A percentile compares a stretch with the other conserved stretches of the same genome.
phyloP scores from a whole-genome alignment of 768 basidiomycete species.

The Russula griseocarnosa region DNA sequence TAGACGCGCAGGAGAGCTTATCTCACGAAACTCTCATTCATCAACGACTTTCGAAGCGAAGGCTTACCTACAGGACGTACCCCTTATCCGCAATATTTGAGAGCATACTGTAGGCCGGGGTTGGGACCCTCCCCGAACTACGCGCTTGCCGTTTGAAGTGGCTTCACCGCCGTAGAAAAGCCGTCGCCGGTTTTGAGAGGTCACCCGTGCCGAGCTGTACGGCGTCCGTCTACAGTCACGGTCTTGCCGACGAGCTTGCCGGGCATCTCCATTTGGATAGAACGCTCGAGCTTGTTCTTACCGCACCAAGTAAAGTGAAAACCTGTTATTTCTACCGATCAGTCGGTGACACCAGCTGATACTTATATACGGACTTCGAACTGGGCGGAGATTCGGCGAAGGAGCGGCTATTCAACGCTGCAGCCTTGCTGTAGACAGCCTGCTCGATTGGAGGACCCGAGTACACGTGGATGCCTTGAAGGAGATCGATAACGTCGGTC shows the following conservation, averaged over 20 bases:
- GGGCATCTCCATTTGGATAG: conserved; percentile 18
- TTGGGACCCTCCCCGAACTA: neutral
- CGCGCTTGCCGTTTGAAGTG: neutral
- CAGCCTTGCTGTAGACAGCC: neutral
- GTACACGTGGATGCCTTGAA: conserved; percentile 10
- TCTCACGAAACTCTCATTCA: conserved; percentile 6
- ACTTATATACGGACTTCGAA: neutral
- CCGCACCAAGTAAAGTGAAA: conserved; percentile 17
- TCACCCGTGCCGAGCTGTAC: neutral
- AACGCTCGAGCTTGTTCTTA: conserved; percentile 13
- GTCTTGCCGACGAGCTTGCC: conserved; percentile 1
- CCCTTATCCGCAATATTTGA: too few species aligned
- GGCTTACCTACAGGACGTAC: neutral
- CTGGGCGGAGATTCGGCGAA: conserved; percentile 19
- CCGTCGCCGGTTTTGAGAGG: neutral
- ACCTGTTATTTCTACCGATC: conserved; percentile 20
- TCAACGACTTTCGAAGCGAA: neutral
- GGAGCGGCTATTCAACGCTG: conserved; percentile 2
- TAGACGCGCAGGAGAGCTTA: conserved; percentile 5
- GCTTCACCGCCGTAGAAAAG: neutral
- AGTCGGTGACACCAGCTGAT: conserved; percentile 18
- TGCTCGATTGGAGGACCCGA: conserved; percentile 3
- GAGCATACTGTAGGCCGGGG: neutral
- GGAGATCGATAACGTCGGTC: conserved; percentile 2
- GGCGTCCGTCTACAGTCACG: neutral